Evolutionary conservation across 1,284 basidiomycete genomes (phyloP).

Genomic region (Coriolopsis trogii): DNA sequence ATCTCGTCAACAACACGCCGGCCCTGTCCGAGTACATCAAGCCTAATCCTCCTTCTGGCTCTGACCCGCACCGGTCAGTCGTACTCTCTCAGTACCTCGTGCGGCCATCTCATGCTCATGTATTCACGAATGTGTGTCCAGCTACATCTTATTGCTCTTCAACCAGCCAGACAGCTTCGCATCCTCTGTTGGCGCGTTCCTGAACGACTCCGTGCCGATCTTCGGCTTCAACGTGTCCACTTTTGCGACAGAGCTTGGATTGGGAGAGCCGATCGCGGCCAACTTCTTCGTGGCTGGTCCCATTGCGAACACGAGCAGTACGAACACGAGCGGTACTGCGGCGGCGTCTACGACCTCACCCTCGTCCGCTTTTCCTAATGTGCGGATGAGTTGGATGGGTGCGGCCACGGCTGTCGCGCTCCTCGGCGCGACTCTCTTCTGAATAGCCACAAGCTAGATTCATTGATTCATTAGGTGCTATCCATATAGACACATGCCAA

Average conservation of each 20-base stretch:
- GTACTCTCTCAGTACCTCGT: no score
- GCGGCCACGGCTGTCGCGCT: no score
- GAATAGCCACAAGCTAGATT: no score
- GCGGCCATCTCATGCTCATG: neutral
- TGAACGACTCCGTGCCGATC: constrained; percentile 22
- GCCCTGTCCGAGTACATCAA: constrained; percentile 39
- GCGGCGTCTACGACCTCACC: neutral
- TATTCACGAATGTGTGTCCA: constrained; percentile 20
- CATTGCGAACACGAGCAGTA: neutral
- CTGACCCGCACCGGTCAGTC: constrained; percentile 47
- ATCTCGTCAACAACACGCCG: constrained; percentile 39
- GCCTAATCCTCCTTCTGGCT: constrained; percentile 45
- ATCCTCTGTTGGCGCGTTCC: constrained; percentile 4
- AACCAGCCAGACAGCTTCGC: constrained; percentile 27
- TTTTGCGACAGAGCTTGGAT: constrained; percentile 23
- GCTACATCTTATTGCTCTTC: constrained; percentile 29
- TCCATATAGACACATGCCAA: no score
- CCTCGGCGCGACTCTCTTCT: no score
- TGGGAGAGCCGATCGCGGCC: constrained; percentile 30
- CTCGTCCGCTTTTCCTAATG: neutral
- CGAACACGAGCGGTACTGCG: neutral
- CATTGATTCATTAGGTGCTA: no score
- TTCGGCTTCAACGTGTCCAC: constrained; percentile 28
- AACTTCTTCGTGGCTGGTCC: constrained; percentile 30
- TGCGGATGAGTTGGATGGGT: neutral